Evolutionary conservation across 306 rosid species (phyloP), one percentile per base, ranked within the genome.

Genomic region (Quercus rubra): DNA sequence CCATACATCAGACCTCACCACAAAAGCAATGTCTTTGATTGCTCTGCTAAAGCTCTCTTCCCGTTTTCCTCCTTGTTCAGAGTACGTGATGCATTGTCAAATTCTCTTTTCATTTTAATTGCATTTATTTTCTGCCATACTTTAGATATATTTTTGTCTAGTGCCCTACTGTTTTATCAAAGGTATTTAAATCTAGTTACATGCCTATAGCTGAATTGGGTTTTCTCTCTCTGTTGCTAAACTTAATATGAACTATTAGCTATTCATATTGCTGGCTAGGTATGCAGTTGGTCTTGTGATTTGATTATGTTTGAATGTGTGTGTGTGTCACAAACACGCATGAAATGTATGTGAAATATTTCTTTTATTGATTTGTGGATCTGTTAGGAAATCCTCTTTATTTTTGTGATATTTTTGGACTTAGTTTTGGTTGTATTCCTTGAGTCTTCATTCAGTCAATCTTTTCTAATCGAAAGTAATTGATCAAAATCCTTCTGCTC

Each of bases 21-120:
- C 97, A 55, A 91, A 93, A 88, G 82, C 97, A 1, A 95, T 95
- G 99, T 95, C 94, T 82, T 79, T 95, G 92, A 85, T 87, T 88
- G 92, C 98, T 78, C 83, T 95, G 75, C 80, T 95, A 79, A 95
- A 95, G 92, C 93, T 93, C 73, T 93, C 96, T 85, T 95, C 99
- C 62, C 98, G 99, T 76, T 95, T 95, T 78, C 94, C 99, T 76
- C 87, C 98, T 78, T 91, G 89, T 86, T 93, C 99, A 82, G 97
- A 91, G 99, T 95, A 91, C 55, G 94, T 75, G 38, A 73, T 77
- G 27, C 33, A 52, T 54, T 76, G 77, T 64, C 30, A 13, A 71
- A 33, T 75, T 46, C 73, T 75, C 11, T 30, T 75, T 63, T 55
- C 63, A 38, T 54, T 70, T 81, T 74, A 56, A 46, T 20, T 73